phyloP scores from a whole-genome alignment of 108 stramenopile species.

The Parietichytrium sp. region DNA sequence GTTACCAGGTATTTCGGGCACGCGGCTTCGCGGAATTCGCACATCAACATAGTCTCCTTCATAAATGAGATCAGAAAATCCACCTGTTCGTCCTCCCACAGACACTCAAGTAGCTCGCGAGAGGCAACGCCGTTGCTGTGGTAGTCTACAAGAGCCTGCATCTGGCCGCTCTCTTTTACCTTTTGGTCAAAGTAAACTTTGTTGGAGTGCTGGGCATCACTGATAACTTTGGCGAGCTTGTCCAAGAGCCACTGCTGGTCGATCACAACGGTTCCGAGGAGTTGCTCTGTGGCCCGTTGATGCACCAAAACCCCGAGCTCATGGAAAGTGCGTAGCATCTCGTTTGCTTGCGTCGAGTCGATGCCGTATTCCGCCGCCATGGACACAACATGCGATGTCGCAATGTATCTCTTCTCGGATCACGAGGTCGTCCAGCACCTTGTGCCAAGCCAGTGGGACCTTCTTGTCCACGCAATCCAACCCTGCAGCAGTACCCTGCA shows the following conservation, averaged over 20 bases:
- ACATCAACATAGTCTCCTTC: background rate
- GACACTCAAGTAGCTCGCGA: background rate
- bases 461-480: background rate
- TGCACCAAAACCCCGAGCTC: background rate
- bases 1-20: background rate
- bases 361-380: background rate
- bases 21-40: background rate
- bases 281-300: background rate
- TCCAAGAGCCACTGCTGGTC: background rate
- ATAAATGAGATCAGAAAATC: background rate
- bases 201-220: background rate
- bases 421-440: background rate
- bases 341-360: no score
- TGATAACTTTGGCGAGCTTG: background rate
- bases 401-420: background rate
- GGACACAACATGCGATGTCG: background rate
- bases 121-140: background rate
- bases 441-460: slow-evolving; percentile 22
- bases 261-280: background rate
- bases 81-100: background rate
- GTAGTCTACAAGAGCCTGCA: background rate
- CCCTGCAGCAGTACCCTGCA: no score
- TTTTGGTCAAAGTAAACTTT: background rate
- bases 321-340: background rate
- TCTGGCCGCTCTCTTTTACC: background rate